Evolutionary conservation across 2,329 filamentous ascomycete species (phyloP), one percentile per base, ranked within the genome.

Genomic region (Spiromastix sp.): DNA sequence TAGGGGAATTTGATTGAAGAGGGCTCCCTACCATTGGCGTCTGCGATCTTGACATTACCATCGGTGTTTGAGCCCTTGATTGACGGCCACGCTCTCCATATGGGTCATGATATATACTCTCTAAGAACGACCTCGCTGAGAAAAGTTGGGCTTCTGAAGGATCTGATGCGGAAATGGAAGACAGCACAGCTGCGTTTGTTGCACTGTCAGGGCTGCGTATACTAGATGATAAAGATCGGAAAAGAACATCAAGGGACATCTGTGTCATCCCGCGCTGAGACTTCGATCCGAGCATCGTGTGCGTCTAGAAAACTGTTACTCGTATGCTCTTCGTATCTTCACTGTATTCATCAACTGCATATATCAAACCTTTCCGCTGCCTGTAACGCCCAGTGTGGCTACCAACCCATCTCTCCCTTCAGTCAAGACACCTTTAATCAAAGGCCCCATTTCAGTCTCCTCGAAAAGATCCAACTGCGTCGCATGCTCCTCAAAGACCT

Each of bases 201-300:
- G 64, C 50, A 28, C 53, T 51, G 36, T 64, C 64, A 16, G 70
- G 63, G 34, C 83, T 76, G 45, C 82, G 75, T 36, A 93, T 75
- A 40, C 79, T 81, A 12, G 73, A 64, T 39, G 76, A 77, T 33
- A 94, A 76, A 29, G 83, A 89, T 43, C 80, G 78, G 63, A 93
- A 98, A 32, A 96, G 71, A 26, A 93, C 74, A 52, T 96, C 89
- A 36, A 98, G 78, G 0, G 85, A 75, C 51, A 98, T 79, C 57
- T 98, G 91, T 0, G 86, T 93, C 36, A 98, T 66, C 42, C 91
- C 91, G 45, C 89, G 80, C 59, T 95, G 84, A 15, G 73, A 76
- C 47, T 79, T 81, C 9, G 85, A 93, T 37, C 91, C 91, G 11
- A 98, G 73, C 41, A 96, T 94, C 1, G 91, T 98, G 57, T 98